Evolutionary conservation across 2,329 filamentous ascomycete species (phyloP).

Genomic region (Ophiosphaerella korrae): DNA sequence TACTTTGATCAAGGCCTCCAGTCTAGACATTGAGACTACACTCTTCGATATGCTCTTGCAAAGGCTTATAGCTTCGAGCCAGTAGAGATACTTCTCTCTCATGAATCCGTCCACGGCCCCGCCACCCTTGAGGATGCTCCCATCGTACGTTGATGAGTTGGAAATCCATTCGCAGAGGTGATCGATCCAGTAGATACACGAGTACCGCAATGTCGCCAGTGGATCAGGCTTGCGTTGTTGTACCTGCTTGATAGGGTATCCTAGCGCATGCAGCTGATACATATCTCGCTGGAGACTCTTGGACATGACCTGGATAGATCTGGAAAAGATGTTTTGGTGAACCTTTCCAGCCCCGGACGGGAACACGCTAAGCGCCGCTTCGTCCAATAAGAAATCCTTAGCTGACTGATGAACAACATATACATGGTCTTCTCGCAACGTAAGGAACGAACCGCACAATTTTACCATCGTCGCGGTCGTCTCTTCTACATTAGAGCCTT

Average conservation of each 20-base stretch:
- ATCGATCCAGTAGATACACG: constrained; percentile 43
- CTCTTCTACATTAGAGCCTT: neutral
- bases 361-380: neutral
- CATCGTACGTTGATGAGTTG: constrained; percentile 1
- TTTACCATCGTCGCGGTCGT: constrained; percentile 3
- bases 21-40: constrained; percentile 10
- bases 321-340: neutral
- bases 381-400: constrained; percentile 50
- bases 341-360: neutral
- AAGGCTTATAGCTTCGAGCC: constrained; percentile 5
- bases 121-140: neutral
- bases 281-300: constrained; percentile 28
- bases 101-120: constrained; percentile 7
- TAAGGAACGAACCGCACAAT: constrained; percentile 50
- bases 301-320: constrained; percentile 18
- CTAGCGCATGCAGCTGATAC: constrained; percentile 21
- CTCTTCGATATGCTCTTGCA: constrained; percentile 9
- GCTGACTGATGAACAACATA: constrained; percentile 43
- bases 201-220: constrained; percentile 26
- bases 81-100: constrained; percentile 1
- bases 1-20: constrained; percentile 3
- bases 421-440: constrained; percentile 23
- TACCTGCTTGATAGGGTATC: constrained; percentile 20
- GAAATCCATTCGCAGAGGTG: constrained; percentile 30
- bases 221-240: constrained; percentile 28